Conservation (phyloP, 805 yeast genomes). For the Starmerella kuoi region DNA sequence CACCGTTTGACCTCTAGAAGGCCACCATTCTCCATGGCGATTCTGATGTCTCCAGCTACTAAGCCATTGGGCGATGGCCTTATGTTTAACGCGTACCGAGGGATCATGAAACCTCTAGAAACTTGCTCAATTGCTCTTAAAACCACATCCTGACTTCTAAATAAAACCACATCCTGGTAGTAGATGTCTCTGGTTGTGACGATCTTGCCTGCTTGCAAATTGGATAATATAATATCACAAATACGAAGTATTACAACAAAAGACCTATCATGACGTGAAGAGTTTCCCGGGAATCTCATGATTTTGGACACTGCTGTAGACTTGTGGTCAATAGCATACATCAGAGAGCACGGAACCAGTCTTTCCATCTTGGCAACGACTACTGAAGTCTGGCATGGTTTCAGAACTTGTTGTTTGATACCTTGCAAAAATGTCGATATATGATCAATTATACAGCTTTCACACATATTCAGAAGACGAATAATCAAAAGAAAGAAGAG, state of each 20-base stretch:
- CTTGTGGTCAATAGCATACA: too few species aligned
- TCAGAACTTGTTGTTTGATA: too few species aligned
- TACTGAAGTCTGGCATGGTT: too few species aligned
- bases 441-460: too few species aligned
- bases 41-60: conserved; percentile 32
- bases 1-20: conserved; percentile 16
- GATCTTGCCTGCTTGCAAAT: conserved; percentile 13
- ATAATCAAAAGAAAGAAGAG: too few species aligned
- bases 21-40: conserved; percentile 13
- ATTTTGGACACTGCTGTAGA: too few species aligned
- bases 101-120: conserved; percentile 31
- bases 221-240: conserved; percentile 15
- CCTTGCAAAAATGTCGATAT: too few species aligned
- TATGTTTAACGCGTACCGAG: conserved; percentile 34
- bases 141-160: conserved; percentile 35
- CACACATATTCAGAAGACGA: too few species aligned
- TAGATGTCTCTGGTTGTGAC: conserved; percentile 44
- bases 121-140: conserved; percentile 33
- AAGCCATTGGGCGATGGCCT: conserved; percentile 48
- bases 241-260: conserved; percentile 17
- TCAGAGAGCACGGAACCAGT: too few species aligned
- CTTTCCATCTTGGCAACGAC: too few species aligned
- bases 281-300: conserved; percentile 13
- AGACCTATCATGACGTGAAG: background rate
- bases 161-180: conserved; percentile 45